Percentiles rank a stretch among this genome's conserved stretches.
Evolutionary conservation across 441 rosid species (phyloP).

Genomic region (Sinapis alba): DNA sequence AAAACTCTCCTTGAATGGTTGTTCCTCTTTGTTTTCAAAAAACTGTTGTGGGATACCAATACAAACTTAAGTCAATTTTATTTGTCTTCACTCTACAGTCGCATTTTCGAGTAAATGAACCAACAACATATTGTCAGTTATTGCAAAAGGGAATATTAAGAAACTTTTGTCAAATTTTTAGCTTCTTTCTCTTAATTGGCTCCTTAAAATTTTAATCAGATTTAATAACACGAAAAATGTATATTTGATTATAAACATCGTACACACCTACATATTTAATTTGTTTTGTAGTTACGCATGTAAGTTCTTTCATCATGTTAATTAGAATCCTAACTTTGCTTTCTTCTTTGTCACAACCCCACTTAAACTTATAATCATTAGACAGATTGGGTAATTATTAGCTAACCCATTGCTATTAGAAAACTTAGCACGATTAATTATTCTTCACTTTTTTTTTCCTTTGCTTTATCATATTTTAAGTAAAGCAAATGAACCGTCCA

Average conservation of each 20-base stretch:
- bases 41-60: no score
- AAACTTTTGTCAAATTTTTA: no score
- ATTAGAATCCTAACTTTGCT: conserved; percentile 32
- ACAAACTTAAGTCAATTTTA: no score
- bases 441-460: conserved; percentile 27
- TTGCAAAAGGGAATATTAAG: background rate
- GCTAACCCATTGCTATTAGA: conserved; percentile 34
- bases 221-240: background rate
- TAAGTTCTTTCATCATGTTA: conserved; percentile 24
- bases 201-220: no score
- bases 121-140: no score
- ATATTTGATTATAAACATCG: background rate
- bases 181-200: no score
- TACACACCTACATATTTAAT: background rate
- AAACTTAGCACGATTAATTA: conserved; percentile 32
- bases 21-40: no score
- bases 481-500: conserved; percentile 36
- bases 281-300: conserved; percentile 3
- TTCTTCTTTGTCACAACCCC: conserved; percentile 35
- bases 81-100: background rate
- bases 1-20: no score
- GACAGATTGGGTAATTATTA: conserved; percentile 40
- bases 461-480: conserved; percentile 28
- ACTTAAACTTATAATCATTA: conserved; percentile 41
- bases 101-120: background rate